Conservation (phyloP, 129 eudicot species). For the Ambrosia artemisiifolia region DNA sequence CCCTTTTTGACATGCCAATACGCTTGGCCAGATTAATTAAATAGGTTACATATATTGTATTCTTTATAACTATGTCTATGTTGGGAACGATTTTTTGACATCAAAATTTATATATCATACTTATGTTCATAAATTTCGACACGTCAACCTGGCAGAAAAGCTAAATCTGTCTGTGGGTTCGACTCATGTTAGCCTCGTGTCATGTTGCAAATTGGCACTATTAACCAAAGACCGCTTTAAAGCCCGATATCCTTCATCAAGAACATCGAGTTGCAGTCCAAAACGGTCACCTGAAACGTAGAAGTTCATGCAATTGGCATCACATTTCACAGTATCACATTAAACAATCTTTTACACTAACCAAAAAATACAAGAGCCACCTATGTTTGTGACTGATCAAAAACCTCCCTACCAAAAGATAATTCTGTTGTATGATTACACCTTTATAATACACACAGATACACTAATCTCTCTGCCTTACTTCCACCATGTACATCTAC, state of each 20-base stretch:
- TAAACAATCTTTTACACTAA: neutral
- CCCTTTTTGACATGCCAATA: no score
- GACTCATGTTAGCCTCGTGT: no score
- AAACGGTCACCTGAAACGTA: neutral
- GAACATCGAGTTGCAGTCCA: neutral
- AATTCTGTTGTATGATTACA: conserved; percentile 28
- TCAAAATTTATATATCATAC: no score
- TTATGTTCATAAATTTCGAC: no score
- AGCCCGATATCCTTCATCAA: neutral
- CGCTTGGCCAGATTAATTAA: no score
- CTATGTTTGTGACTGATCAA: conserved; percentile 16
- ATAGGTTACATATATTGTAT: no score
- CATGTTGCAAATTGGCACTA: no score
- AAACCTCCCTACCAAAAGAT: conserved; percentile 26
- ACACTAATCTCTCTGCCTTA: conserved; percentile 28
- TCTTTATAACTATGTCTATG: no score
- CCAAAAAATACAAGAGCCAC: neutral
- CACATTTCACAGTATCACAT: neutral
- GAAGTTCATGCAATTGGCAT: neutral
- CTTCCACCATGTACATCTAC: conserved; percentile 56
- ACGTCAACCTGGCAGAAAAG: no score
- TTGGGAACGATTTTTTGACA: no score
- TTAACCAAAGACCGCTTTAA: no score
- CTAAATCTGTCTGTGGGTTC: no score
- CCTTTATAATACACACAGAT: conserved; percentile 40